Base-by-base conservation (phyloP, 495 filamentous ascomycete genomes). In the Aspergillus biplanus region DNA sequence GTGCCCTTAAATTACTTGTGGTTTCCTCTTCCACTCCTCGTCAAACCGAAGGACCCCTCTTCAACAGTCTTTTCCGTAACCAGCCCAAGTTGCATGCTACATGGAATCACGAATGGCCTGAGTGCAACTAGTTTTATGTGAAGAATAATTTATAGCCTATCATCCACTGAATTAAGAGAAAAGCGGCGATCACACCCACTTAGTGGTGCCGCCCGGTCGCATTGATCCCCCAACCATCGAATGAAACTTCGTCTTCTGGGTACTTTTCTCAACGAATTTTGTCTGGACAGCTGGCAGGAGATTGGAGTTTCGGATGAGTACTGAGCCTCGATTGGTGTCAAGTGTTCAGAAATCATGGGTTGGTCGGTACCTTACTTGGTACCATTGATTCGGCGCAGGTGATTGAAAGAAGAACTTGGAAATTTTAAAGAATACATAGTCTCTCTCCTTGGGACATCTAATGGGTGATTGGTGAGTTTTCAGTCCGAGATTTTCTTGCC, bases 141-240 rank as follows among this genome's bases (percentile, higher is more conserved):
- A 5, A 33, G 31, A 54, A 12, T 33, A 33, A 33, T 54, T 34
- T 9, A 16, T 16, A 54, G 52, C 52, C 52, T 54, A 54, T 54
- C 52, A 34, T 54, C 34, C 52, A 33, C 27, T 0, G 13, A 13
- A 33, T 54, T 4, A 13, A 34, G 27, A n/a, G 21, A 54, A 34
- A 54, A 21, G 52, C 52, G 33, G 52, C 52, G 11, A 34, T 54
- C 52, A 54, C 31, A 50, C 47, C 9, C 27, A 31, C 9, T 18
- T 50, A 27, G 16, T 9, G 16, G 21, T 18, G 15, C 46, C 46
- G 18, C 46, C 18, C 32, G 50, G 9, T 53, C 7, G 5, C 52
- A 16, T n/a, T 54, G 52, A 34, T 54, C 32, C 12, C n/a, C 35
- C 55, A 58, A 33, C 55, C 16, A 37, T 16, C 52, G 34, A 54